Evolutionary conservation across 2,329 filamentous ascomycete species (phyloP).

Genomic region (Pestalotiopsis sp.): DNA sequence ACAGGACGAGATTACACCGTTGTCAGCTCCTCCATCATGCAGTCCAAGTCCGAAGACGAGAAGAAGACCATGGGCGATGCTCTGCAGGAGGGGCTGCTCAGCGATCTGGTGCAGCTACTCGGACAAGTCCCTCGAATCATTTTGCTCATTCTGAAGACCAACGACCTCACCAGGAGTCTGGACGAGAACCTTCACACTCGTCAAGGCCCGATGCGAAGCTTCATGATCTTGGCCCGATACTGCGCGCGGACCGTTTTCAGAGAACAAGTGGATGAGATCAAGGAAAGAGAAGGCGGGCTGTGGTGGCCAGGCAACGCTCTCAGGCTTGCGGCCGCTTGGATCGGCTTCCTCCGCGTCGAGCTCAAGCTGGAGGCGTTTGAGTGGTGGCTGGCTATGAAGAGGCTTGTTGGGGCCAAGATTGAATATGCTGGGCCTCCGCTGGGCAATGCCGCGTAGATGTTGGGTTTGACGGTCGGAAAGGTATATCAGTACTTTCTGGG

Average conservation of each 20-base stretch:
- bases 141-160: slow-evolving; percentile 93
- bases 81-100: slow-evolving; percentile 84
- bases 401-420: slow-evolving; percentile 39
- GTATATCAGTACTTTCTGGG: not conserved
- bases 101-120: slow-evolving; percentile 84
- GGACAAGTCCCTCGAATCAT: slow-evolving; percentile 91
- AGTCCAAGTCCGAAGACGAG: slow-evolving; percentile 70
- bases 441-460: not conserved
- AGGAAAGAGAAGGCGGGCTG: slow-evolving; percentile 50
- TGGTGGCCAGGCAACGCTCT: slow-evolving; percentile 60
- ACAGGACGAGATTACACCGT: slow-evolving; percentile 89
- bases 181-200: slow-evolving; percentile 87
- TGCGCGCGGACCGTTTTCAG: slow-evolving; percentile 67
- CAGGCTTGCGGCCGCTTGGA: slow-evolving; percentile 56
- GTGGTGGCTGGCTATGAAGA: slow-evolving; percentile 58
- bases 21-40: slow-evolving; percentile 61
- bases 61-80: slow-evolving; percentile 84
- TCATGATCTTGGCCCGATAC: slow-evolving; percentile 70
- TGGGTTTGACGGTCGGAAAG: not conserved
- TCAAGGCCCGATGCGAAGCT: slow-evolving; percentile 64
- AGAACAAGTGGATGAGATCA: slow-evolving; percentile 63
- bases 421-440: not conserved
- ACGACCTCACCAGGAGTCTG: slow-evolving; percentile 89
- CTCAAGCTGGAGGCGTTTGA: slow-evolving; percentile 66
- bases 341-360: slow-evolving; percentile 61